phyloP scores from a whole-genome alignment of 768 basidiomycete genomes.

The Pulveroboletus sp. region DNA sequence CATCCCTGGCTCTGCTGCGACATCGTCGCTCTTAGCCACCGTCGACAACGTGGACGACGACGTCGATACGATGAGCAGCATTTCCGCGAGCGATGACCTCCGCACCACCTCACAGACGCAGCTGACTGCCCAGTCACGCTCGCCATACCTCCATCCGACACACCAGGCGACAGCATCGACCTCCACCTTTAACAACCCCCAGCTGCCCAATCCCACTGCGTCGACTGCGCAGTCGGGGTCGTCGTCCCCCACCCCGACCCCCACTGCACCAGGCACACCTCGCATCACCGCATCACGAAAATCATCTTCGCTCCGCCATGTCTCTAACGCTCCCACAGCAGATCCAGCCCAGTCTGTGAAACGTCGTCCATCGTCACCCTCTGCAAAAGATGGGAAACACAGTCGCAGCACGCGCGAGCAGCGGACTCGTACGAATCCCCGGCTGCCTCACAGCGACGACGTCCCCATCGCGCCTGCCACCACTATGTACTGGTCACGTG shows the following conservation, averaged over 20 bases:
- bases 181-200: slow-evolving; percentile 31
- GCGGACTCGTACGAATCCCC: slow-evolving; percentile 47
- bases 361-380: slow-evolving; percentile 26
- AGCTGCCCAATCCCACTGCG: neutral
- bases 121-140: slow-evolving; percentile 19
- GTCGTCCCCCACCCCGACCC: slow-evolving; percentile 12
- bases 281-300: slow-evolving; percentile 26
- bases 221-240: neutral
- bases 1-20: neutral
- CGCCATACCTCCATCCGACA: slow-evolving; percentile 37
- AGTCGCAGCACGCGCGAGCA: slow-evolving; percentile 21
- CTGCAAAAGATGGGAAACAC: slow-evolving; percentile 22
- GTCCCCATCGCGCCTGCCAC: slow-evolving; percentile 62
- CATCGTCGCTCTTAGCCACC: slow-evolving; percentile 6
- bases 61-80: slow-evolving; percentile 20
- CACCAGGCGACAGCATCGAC: slow-evolving; percentile 33
- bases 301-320: slow-evolving; percentile 28
- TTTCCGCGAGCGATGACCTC: slow-evolving; percentile 10
- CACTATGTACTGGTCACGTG: slow-evolving; percentile 81
- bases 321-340: slow-evolving; percentile 26
- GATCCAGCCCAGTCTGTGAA: slow-evolving; percentile 25
- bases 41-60: slow-evolving; percentile 22
- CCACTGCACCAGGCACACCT: slow-evolving; percentile 23
- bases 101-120: slow-evolving; percentile 8
- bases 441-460: slow-evolving; percentile 57